A percentile compares a stretch with the other conserved stretches of the same genome.
phyloP scores from a whole-genome alignment of 2,329 filamentous ascomycete genomes.

The Ceratocystis huliohia region DNA sequence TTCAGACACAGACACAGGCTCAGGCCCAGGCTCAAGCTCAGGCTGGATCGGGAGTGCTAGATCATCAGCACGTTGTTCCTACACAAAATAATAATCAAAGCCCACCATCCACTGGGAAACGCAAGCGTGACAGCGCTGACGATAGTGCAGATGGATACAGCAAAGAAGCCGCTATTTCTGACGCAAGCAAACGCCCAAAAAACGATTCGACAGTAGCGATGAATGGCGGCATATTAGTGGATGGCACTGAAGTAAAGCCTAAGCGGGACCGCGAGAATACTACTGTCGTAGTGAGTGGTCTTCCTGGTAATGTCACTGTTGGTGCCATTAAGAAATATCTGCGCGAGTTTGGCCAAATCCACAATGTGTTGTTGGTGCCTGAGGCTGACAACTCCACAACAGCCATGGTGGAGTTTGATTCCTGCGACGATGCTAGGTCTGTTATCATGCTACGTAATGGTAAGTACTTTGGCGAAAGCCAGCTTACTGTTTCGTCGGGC shows the following conservation, averaged over 20 bases:
- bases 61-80: neutral
- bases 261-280: constrained; percentile 87
- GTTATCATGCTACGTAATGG: constrained; percentile 73
- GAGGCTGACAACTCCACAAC: constrained; percentile 51
- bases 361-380: constrained; percentile 56
- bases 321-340: constrained; percentile 79
- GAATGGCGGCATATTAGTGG: neutral
- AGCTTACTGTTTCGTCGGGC: constrained; percentile 62
- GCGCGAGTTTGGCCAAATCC: constrained; percentile 75
- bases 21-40: constrained; percentile 23
- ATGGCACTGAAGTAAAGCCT: constrained; percentile 26
- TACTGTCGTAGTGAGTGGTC: constrained; percentile 65
- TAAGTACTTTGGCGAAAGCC: constrained; percentile 61
- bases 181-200: constrained; percentile 52
- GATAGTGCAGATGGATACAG: constrained; percentile 19
- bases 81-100: constrained; percentile 19
- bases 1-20: constrained; percentile 14
- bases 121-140: constrained; percentile 55
- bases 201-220: constrained; percentile 26
- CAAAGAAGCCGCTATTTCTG: constrained; percentile 31
- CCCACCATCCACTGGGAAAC: constrained; percentile 43
- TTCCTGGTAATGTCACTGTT: constrained; percentile 58
- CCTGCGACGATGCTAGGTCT: constrained; percentile 64
- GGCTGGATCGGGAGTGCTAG: neutral
- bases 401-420: constrained; percentile 75